Percentiles rank a stretch among this genome's conserved stretches.
phyloP scores from a whole-genome alignment of 192 early-diverging fungal genomes.

The Lobosporangium transversale region DNA sequence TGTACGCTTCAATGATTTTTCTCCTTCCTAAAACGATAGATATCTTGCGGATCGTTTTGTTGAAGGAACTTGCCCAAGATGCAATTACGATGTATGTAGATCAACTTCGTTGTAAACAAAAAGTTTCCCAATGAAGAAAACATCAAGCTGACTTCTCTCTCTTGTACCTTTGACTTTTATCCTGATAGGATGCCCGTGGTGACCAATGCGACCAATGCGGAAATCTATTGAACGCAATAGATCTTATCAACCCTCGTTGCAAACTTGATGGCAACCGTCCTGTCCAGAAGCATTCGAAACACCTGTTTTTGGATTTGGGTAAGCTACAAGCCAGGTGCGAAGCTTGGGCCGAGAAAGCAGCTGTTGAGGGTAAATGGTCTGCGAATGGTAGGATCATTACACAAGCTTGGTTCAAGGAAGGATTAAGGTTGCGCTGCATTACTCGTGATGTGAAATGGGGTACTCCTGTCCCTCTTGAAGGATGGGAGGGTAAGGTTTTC shows the following conservation, averaged over 20 bases:
- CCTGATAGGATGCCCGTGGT: slow-evolving; percentile 93
- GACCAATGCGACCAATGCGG: slow-evolving; percentile 99
- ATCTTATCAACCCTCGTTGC: slow-evolving; percentile 94
- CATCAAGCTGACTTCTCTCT: too few relatives aligned
- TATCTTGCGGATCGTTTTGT: slow-evolving; percentile 99
- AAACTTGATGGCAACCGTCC: slow-evolving; percentile 89
- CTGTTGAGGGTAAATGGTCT: slow-evolving; percentile 86
- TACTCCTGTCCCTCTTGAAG: slow-evolving; percentile 86
- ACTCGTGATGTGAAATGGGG: slow-evolving; percentile 99
- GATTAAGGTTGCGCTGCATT: slow-evolving; percentile 92
- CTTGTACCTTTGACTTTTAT: too few relatives aligned
- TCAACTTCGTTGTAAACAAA: too few relatives aligned
- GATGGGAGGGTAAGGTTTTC: slow-evolving; percentile 92
- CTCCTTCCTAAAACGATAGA: too few relatives aligned
- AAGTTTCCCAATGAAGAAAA: too few relatives aligned
- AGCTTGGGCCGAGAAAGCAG: slow-evolving; percentile 76
- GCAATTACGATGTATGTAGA: slow-evolving; percentile 75
- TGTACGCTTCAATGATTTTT: not conserved
- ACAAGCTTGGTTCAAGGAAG: slow-evolving; percentile 92
- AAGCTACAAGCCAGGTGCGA: slow-evolving; percentile 80
- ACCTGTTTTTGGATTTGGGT: slow-evolving; percentile 90
- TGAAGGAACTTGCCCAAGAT: slow-evolving; percentile 94
- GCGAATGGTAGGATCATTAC: slow-evolving; percentile 90
- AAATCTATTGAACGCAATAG: slow-evolving; percentile 88
- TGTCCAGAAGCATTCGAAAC: slow-evolving; percentile 82